Evolutionary conservation across 306 rosid genomes (phyloP).

Genomic region (Dryas octopetala): DNA sequence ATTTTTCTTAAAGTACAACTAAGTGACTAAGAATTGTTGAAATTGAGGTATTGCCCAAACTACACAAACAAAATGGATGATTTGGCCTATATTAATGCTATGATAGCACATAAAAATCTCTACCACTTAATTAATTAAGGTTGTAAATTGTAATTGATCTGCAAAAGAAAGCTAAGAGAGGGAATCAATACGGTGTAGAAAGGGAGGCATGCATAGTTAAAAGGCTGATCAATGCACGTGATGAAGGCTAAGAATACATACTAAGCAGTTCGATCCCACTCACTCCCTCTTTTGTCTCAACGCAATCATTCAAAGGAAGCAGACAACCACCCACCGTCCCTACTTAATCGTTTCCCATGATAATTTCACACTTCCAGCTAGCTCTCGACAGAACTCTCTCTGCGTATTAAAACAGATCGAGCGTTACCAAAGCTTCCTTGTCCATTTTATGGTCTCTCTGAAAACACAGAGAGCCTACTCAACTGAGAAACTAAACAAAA

Average conservation of each 20-base stretch:
- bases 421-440: neutral
- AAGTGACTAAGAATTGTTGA: too few relatives aligned
- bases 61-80: too few relatives aligned
- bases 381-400: neutral
- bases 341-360: neutral
- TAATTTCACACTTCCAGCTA: neutral
- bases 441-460: conserved; percentile 1
- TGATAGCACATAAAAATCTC: too few relatives aligned
- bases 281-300: conserved; percentile 40
- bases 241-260: conserved; percentile 13
- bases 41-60: too few relatives aligned
- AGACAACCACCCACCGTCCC: conserved; percentile 53
- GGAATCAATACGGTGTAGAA: neutral
- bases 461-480: neutral
- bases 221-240: conserved; percentile 30
- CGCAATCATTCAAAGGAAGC: conserved; percentile 45
- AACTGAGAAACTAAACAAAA: neutral
- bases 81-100: too few relatives aligned
- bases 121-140: too few relatives aligned
- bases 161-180: too few relatives aligned
- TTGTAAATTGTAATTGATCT: too few relatives aligned
- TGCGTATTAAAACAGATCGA: neutral
- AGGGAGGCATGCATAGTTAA: neutral
- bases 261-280: conserved; percentile 10
- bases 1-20: too few relatives aligned